Base-by-base conservation (phyloP, 1,284 basidiomycete genomes). In the Ceratobasidium sp. region DNA sequence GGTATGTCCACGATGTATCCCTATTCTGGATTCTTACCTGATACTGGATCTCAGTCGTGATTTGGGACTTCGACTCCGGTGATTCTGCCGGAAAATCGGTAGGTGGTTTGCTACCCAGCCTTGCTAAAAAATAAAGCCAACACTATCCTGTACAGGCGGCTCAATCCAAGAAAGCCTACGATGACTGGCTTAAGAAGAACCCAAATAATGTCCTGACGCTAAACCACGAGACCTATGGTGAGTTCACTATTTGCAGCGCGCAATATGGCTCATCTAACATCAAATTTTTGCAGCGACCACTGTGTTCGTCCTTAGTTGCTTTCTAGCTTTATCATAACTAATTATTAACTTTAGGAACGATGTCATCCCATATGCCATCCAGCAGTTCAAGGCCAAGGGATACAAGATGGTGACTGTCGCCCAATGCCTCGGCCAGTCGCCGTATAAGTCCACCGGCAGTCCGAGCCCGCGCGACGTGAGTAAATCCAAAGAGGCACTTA, bases 401-500 rank as follows among this genome's bases (percentile, higher is more conserved):
- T 80, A 80, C 56, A 60, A 77, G 26, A 46, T 80, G 42, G 79
- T 80, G 60, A 80, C 79, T 1, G 79, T 80, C 12, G 79, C 79
- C 26, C 51, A 80, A 28, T 80, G 79, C 69, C 66, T 80, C 15
- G 79, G 79, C 28, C 44, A 68, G 77, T 51, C 66, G 20, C 79
- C 79, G 2, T 80, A 80, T 70, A 23, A 68, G 60, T 66, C 63
- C 20, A 73, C 40, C 23, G 70, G 68, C 23, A 69, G 49, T 28
- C 56, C 77, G 13, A 39, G 58, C 56, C 40, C 46, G 7, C 76
- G 76, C 33, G 69, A 78, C 46, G 79, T 79, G 42, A 42, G 79
- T 68, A 23, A 2, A 15, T 56, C 9, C 46, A 18, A n/a, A 3
- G 0, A n/a, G 3, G 55, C 20, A 20, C 18, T 26, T 49, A 28